Evolutionary conservation across 495 filamentous ascomycete species (phyloP).

Genomic region (Aspergillus steynii): DNA sequence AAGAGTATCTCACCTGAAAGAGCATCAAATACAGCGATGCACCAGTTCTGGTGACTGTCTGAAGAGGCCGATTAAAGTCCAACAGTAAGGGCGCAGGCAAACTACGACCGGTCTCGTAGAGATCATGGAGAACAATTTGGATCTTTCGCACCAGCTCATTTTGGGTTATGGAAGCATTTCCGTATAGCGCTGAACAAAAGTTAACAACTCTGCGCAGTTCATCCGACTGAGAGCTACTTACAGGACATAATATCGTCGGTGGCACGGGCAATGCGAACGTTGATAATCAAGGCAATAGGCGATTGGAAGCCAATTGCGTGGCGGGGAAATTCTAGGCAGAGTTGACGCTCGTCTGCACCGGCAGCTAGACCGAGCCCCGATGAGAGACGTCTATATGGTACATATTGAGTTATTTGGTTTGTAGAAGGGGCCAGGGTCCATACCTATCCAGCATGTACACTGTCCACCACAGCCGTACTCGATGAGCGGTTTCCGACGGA

Average conservation of each 20-base stretch:
- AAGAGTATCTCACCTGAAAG: conserved; percentile 24
- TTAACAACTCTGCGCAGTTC: too few species aligned
- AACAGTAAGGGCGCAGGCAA: conserved; percentile 17
- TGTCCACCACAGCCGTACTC: conserved; percentile 26
- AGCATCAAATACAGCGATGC: conserved; percentile 25
- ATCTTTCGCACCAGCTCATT: conserved; percentile 21
- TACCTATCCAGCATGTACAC: conserved; percentile 31
- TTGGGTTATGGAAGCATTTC: conserved; percentile 24
- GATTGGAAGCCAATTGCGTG: conserved; percentile 23
- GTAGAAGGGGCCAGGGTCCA: neutral
- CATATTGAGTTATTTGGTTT: neutral
- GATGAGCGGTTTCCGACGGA: conserved; percentile 22
- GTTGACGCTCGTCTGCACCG: conserved; percentile 25
- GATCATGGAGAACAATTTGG: conserved; percentile 21
- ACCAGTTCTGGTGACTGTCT: conserved; percentile 22
- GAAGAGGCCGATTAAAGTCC: conserved; percentile 21
- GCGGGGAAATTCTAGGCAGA: conserved; percentile 16
- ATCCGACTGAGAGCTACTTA: conserved; percentile 6
- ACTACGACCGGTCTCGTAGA: conserved; percentile 21
- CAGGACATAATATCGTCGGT: conserved; percentile 28
- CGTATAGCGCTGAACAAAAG: conserved; percentile 26
- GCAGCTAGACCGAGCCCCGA: conserved; percentile 27
- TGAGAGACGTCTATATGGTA: conserved; percentile 17
- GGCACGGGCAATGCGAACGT: conserved; percentile 26
- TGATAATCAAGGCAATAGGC: conserved; percentile 22